Conservation (phyloP, 495 filamentous ascomycete species). For the Chaetomidium leptoderma region DNA sequence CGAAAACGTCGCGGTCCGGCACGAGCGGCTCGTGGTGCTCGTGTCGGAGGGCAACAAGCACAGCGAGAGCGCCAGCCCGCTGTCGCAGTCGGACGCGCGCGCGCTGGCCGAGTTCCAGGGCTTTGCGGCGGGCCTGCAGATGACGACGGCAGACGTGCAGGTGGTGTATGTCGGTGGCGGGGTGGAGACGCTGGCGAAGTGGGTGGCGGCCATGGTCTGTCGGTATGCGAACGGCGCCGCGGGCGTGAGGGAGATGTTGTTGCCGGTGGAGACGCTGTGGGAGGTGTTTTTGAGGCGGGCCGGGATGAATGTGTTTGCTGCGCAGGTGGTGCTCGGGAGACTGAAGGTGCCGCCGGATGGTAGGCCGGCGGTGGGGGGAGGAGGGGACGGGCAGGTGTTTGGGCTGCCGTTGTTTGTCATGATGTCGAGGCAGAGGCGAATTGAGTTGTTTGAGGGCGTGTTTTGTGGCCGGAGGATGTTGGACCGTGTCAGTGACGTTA, state of each 20-base stretch:
- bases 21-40: conserved; percentile 69
- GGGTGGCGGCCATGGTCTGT: conserved; percentile 51
- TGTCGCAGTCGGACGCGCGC: conserved; percentile 44
- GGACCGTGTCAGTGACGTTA: conserved; percentile 41
- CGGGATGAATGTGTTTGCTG: conserved; percentile 78
- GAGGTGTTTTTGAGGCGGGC: conserved; percentile 68
- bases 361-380: conserved; percentile 14
- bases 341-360: conserved; percentile 44
- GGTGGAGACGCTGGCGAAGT: conserved; percentile 52
- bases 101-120: conserved; percentile 53
- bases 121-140: conserved; percentile 41
- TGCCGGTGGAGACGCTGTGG: conserved; percentile 58
- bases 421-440: conserved; percentile 50
- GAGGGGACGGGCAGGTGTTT: conserved; percentile 22
- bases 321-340: conserved; percentile 60
- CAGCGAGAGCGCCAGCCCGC: conserved; percentile 34
- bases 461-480: conserved; percentile 53
- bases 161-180: conserved; percentile 57
- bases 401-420: conserved; percentile 56
- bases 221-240: conserved; percentile 30
- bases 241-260: conserved; percentile 25
- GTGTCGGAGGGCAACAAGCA: conserved; percentile 52
- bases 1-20: conserved; percentile 50
- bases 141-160: conserved; percentile 33
- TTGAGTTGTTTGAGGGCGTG: conserved; percentile 40